Base-by-base conservation (phyloP, 2,329 filamentous ascomycete species). In the Trichoderma sp. region DNA sequence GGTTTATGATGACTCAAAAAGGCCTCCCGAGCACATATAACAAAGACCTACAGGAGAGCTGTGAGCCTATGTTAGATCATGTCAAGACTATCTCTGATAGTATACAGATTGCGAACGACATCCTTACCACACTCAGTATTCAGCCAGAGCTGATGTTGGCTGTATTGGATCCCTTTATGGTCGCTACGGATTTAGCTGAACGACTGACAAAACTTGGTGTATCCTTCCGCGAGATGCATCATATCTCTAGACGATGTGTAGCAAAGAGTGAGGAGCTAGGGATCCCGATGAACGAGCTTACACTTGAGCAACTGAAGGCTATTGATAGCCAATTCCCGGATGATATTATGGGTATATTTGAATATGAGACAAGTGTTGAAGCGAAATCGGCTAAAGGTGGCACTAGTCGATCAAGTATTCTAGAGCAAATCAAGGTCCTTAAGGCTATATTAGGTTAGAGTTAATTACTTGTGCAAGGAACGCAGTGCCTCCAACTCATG, bases 11-110 rank as follows among this genome's bases (percentile, higher is more conserved):
- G 81, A 25, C 19, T 17, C 37, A 42, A 42, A 42, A 42, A 4
- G 39, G 39, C 2, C 3, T 42, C 8, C 39, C 39, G 39, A 42
- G 39, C 39, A 42, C 39, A 19, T 94, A 13, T 83, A 94, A 96
- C 83, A 97, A 96, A 80, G 92, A 97, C 78, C 80, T 96, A n/a
- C 92, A 97, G 80, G 93, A 97, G 80, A 90, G 88, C 68, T 89
- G 92, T 70, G 91, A 96, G 83, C 90, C 91, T n/a, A 88, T 97
- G 80, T 86, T 97, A 58, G 92, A 96, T 78, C 87, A 90, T 77
- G 87, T 94, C 79, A 92, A 93, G 84, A 94, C 92, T 6, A 85
- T 95, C 70, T 86, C 85, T 67, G 91, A 96, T 82, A 93, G 90
- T 75, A 85, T 96, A 65, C 88, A 90, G 78, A 97, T 97, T 73